A percentile compares a stretch with the other conserved stretches of the same genome.
Evolutionary conservation across 371 early-diverging fungal species (phyloP).

Genomic region (Mucor circinelloides): DNA sequence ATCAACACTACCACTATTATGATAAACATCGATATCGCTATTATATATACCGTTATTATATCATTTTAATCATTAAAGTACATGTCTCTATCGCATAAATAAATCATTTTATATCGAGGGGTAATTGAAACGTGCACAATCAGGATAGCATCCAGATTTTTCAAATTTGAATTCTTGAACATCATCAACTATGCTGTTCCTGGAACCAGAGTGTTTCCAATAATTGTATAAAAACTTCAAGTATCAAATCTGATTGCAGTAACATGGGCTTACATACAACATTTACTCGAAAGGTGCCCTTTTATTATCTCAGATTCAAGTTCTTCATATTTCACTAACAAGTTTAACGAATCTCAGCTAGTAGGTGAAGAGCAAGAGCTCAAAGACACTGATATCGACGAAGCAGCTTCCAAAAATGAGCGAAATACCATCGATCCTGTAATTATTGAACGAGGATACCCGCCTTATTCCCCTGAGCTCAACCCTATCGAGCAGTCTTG

Average conservation of each 20-base stretch:
- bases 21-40: conserved; percentile 5
- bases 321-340: conserved; percentile 3
- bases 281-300: too few relatives aligned
- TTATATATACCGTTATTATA: conserved; percentile 16
- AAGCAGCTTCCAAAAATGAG: conserved; percentile 20
- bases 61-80: conserved; percentile 21
- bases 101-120: conserved; percentile 12
- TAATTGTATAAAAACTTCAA: too few relatives aligned
- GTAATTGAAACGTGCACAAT: conserved; percentile 16
- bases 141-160: conserved; percentile 22
- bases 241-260: too few relatives aligned
- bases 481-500: conserved; percentile 5
- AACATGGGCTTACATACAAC: too few relatives aligned
- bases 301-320: too few relatives aligned
- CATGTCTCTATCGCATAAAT: conserved; percentile 21
- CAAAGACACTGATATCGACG: conserved; percentile 17
- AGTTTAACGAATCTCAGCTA: conserved; percentile 11
- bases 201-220: too few relatives aligned
- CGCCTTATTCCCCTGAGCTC: conserved; percentile 14
- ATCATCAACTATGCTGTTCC: background rate
- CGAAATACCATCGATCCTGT: conserved; percentile 15
- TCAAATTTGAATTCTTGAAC: conserved; percentile 19
- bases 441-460: conserved; percentile 8
- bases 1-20: conserved; percentile 9
- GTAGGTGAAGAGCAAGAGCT: conserved; percentile 19